A percentile compares a stretch with the other conserved stretches of the same genome.
Conservation (phyloP, 2,329 filamentous ascomycete genomes). For the Fusarium coicis region DNA sequence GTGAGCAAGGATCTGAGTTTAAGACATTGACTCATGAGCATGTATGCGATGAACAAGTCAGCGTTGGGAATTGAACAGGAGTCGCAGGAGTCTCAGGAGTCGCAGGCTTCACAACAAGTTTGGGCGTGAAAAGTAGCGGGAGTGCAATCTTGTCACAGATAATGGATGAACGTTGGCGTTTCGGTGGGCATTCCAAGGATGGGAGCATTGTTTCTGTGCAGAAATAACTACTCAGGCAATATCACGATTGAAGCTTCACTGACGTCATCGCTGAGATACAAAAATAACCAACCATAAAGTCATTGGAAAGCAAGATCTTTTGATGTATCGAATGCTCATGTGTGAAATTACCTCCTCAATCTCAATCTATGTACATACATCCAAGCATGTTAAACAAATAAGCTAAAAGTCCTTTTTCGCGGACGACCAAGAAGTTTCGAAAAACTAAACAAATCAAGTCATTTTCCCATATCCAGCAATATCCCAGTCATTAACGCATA, state of each 20-base stretch:
- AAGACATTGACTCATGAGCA: background rate
- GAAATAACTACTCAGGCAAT: background rate
- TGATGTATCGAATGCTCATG: background rate
- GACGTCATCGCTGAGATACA: background rate
- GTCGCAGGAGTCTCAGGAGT: background rate
- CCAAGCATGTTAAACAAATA: slow-evolving; percentile 28
- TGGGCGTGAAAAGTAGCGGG: background rate
- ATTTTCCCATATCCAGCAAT: slow-evolving; percentile 8
- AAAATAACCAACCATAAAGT: too few relatives aligned
- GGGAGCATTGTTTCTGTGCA: background rate
- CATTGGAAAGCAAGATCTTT: background rate
- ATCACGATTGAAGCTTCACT: background rate
- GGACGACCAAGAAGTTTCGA: background rate
- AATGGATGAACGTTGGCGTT: background rate
- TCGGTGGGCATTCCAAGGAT: accelerated
- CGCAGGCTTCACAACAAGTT: background rate
- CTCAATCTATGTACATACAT: background rate
- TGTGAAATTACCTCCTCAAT: background rate
- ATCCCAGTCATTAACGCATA: slow-evolving; percentile 31
- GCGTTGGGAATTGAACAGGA: background rate
- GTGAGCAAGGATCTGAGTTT: background rate
- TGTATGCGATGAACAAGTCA: background rate
- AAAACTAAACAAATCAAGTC: background rate
- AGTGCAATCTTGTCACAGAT: background rate
- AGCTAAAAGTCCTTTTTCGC: slow-evolving; percentile 4